These are phyloP conservation scores for Myxozyma udenii DNA, from an alignment of 805 yeast species.

Conservation along the genomic window DNA sequence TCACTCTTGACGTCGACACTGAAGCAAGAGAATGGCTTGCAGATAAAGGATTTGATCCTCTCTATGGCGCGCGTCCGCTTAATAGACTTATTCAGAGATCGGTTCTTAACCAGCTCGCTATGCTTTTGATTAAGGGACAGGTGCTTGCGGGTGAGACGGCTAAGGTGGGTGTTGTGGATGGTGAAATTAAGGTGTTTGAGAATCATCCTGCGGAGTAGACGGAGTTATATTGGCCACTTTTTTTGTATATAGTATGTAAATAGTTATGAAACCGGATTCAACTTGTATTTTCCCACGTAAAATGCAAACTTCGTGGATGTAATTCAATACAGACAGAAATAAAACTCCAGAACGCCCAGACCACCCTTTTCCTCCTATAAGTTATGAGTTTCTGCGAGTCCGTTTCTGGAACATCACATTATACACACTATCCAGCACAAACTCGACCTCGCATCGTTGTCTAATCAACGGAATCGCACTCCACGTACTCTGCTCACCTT, in stretches of 20 bases:
- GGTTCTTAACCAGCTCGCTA: slow-evolving; percentile 86
- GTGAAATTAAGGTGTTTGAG: slow-evolving; percentile 46
- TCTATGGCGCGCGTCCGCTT: slow-evolving; percentile 94
- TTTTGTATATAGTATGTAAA: not conserved
- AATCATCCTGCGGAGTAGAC: slow-evolving; percentile 39
- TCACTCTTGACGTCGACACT: slow-evolving; percentile 52
- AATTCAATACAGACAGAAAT: not conserved
- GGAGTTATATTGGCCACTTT: not conserved
- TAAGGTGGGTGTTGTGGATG: slow-evolving; percentile 47
- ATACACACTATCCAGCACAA: slow-evolving; percentile 66
- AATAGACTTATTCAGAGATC: slow-evolving; percentile 82
- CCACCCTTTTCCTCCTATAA: too few species aligned
- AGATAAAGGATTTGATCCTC: slow-evolving; percentile 81
- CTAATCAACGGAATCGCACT: slow-evolving; percentile 78
- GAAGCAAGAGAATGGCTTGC: slow-evolving; percentile 76
- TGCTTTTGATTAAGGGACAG: slow-evolving; percentile 73
- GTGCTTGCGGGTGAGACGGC: slow-evolving; percentile 58
- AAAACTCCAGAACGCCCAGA: too few species aligned
- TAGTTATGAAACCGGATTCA: not conserved
- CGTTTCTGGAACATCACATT: slow-evolving; percentile 15
- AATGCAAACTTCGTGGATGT: too few species aligned
- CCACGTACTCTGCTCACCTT: slow-evolving; percentile 94
- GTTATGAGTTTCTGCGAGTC: slow-evolving; percentile 5
- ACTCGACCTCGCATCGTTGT: slow-evolving; percentile 88
- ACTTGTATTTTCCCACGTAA: too few species aligned